phyloP scores from a whole-genome alignment of 345 rosid genomes.

The Syzygium oleosum region DNA sequence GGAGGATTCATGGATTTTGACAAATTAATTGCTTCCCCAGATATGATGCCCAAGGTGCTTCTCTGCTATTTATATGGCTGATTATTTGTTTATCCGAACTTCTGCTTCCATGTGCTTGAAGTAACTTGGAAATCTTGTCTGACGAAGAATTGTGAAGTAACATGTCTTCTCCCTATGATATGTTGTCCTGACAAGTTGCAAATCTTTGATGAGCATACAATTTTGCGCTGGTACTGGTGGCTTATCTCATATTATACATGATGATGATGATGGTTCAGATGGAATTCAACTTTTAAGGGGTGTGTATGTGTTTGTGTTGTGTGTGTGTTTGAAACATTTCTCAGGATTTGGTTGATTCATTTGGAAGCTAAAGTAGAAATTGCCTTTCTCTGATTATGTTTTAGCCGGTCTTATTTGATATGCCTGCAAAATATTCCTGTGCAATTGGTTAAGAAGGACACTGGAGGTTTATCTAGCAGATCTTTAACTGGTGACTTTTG shows the following conservation, averaged over 20 bases:
- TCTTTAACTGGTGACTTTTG: background rate
- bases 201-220: background rate
- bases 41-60: constrained; percentile 98
- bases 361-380: background rate
- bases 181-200: background rate
- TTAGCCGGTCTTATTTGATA: background rate
- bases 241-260: background rate
- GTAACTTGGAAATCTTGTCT: background rate
- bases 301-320: background rate
- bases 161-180: background rate
- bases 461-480: background rate
- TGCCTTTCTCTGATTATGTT: background rate
- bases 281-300: background rate
- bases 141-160: background rate
- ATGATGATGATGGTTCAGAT: background rate
- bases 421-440: background rate
- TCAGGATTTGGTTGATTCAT: background rate
- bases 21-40: constrained; percentile 96
- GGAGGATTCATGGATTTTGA: constrained; percentile 97
- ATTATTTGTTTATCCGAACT: background rate
- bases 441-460: background rate
- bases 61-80: background rate
- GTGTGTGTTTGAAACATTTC: background rate
- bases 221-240: background rate
- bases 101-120: background rate